Evolutionary conservation across 2,329 filamentous ascomycete species (phyloP).

Genomic region (Fusarium foetens): DNA sequence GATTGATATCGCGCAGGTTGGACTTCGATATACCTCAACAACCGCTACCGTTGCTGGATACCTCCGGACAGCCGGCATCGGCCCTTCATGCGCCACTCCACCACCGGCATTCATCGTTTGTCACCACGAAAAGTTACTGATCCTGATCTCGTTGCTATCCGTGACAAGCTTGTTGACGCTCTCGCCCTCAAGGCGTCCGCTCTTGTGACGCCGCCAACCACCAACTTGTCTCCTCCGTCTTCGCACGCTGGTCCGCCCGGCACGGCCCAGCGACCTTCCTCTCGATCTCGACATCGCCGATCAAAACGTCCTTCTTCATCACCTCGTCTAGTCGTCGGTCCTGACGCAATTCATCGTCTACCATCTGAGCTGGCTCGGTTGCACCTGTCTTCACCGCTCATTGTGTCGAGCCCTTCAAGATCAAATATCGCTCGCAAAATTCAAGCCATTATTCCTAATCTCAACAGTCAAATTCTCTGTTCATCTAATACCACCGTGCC

Average conservation of each 20-base stretch:
- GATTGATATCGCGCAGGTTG: constrained; percentile 20
- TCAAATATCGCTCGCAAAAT: constrained; percentile 49
- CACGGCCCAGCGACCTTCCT: constrained; percentile 3
- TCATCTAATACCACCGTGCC: constrained; percentile 44
- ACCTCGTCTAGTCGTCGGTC: constrained; percentile 51
- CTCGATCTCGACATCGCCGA: neutral
- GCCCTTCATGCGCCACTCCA: constrained; percentile 28
- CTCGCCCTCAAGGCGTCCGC: constrained; percentile 27
- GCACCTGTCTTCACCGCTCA: constrained; percentile 48
- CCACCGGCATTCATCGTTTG: constrained; percentile 13
- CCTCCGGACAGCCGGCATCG: constrained; percentile 9
- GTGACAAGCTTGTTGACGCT: constrained; percentile 17
- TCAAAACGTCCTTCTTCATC: constrained; percentile 15
- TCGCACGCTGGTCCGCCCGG: constrained; percentile 9
- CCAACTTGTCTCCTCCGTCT: constrained; percentile 27
- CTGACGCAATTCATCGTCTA: constrained; percentile 47
- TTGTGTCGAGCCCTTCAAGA: constrained; percentile 53
- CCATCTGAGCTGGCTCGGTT: constrained; percentile 49
- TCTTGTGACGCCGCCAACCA: constrained; percentile 33
- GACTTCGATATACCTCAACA: neutral
- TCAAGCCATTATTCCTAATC: constrained; percentile 48
- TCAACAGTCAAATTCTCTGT: constrained; percentile 48
- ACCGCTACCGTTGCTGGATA: neutral
- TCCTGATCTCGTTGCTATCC: constrained; percentile 30
- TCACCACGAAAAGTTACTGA: constrained; percentile 26